Base-by-base conservation (phyloP, 2,329 filamentous ascomycete species). In the Tricladium varicosporioides region DNA sequence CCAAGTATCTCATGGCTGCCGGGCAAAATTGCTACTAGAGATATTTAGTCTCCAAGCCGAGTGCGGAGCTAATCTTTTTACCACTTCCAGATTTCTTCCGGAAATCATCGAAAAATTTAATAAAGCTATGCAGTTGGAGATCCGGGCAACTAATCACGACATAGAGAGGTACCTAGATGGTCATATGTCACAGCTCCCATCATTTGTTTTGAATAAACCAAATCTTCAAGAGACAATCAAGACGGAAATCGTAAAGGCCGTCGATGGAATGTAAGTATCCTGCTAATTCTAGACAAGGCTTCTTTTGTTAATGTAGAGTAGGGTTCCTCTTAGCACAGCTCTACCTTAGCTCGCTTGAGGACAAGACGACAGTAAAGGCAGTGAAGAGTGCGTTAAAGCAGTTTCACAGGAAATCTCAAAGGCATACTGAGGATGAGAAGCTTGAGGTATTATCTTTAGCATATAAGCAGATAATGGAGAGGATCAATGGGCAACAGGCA, bases 251-350 rank as follows among this genome's bases (percentile, higher is more conserved):
- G 51, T 60, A 0, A 52, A 63, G 13, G 52, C 62, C 9, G 65
- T 64, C 0, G 61, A 69, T 48, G 71, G 70, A 57, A 72, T 72
- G 70, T 72, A 59, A 44, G 70, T 65, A 33, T 15, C 16, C 5
- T 7, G 11, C 16, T n/a, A 9, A 40, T 15, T 18, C 42, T 18
- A 15, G 15, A 8, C 15, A 45, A 14, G 11, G 15, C 19, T 22
- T 22, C 42, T 49, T 15, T 14, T 33, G 33, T 18, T 55, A 40
- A 44, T 11, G 47, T 15, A 43, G 18, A 53, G 63, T 15, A 5
- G 15, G 42, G 52, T 57, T 57, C 46, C 55, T 57, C 15, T 65
- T 72, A 8, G 71, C 70, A 18, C 61, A 64, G 2, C 65, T 74
- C 1, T 64, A 72, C 51, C 51, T 69, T 1, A 65, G 70, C 33